Evolutionary conservation across 176 grass and related monocot genomes (phyloP).

Genomic region (Otatea glauca): DNA sequence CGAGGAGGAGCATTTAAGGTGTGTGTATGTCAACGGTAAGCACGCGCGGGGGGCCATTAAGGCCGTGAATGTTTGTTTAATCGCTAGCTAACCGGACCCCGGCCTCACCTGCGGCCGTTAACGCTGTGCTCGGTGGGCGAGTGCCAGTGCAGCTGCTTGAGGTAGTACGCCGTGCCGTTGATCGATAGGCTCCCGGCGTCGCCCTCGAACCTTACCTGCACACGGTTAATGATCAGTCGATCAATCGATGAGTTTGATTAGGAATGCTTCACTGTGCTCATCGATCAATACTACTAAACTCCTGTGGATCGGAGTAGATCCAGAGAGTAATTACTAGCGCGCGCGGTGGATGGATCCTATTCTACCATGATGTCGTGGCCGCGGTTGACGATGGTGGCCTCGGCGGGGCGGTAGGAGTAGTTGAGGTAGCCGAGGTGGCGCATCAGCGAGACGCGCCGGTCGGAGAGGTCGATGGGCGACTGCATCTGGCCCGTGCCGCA

Average conservation of each 20-base stretch:
- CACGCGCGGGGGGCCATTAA: background rate
- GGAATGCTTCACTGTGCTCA: background rate
- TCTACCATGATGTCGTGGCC: slow-evolving; percentile 77
- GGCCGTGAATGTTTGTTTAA: background rate
- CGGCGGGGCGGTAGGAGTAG: slow-evolving; percentile 54
- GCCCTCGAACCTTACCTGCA: slow-evolving; percentile 50
- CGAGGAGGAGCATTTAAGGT: background rate
- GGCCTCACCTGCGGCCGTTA: slow-evolving; percentile 48
- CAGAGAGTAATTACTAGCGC: background rate
- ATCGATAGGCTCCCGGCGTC: slow-evolving; percentile 65
- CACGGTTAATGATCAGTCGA: background rate
- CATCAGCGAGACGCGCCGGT: slow-evolving; percentile 39
- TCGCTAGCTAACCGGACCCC: background rate
- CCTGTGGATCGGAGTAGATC: too few relatives aligned
- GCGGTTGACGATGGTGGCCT: slow-evolving; percentile 57
- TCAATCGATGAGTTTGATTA: background rate
- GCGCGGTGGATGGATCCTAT: background rate
- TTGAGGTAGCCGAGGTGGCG: slow-evolving; percentile 52
- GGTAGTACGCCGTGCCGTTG: slow-evolving; percentile 55
- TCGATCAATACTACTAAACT: background rate
- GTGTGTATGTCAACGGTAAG: background rate
- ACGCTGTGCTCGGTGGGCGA: slow-evolving; percentile 77
- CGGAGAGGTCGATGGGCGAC: slow-evolving; percentile 70
- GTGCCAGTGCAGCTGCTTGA: slow-evolving; percentile 79
- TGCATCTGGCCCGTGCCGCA: slow-evolving; percentile 65